phyloP scores from a whole-genome alignment of 805 yeast genomes.

The Priceomyces haplophilus region DNA sequence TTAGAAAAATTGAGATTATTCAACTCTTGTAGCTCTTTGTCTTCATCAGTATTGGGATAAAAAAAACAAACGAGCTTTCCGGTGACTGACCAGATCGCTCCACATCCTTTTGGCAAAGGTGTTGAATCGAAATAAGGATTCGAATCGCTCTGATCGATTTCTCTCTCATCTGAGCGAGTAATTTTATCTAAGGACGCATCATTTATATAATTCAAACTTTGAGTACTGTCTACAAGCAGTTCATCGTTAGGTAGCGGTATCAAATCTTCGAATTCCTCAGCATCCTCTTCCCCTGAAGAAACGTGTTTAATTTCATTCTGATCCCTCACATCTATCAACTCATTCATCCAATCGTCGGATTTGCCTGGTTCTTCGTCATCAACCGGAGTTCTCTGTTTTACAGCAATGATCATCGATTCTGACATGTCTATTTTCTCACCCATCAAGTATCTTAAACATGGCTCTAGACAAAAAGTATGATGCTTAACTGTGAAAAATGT shows the following conservation, averaged over 20 bases:
- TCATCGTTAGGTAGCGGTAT: slow-evolving; percentile 42
- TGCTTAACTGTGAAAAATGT: slow-evolving; percentile 50
- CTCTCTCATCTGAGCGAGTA: background rate
- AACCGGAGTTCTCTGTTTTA: slow-evolving; percentile 19
- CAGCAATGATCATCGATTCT: slow-evolving; percentile 29
- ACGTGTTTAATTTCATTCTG: slow-evolving; percentile 17
- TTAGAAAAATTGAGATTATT: slow-evolving; percentile 44
- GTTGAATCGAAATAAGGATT: slow-evolving; percentile 60
- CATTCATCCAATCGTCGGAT: slow-evolving; percentile 43
- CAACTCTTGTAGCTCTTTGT: slow-evolving; percentile 45
- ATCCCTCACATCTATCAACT: slow-evolving; percentile 32
- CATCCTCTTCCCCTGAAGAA: slow-evolving; percentile 29
- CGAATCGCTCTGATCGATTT: slow-evolving; percentile 7
- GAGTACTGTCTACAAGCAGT: slow-evolving; percentile 23
- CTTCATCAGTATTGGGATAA: slow-evolving; percentile 48
- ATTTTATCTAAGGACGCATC: background rate
- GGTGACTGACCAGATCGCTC: slow-evolving; percentile 79
- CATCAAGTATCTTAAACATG: slow-evolving; percentile 68
- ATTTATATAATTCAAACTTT: background rate
- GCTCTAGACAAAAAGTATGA: slow-evolving; percentile 73
- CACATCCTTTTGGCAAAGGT: slow-evolving; percentile 91
- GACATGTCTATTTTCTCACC: slow-evolving; percentile 67
- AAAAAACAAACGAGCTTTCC: slow-evolving; percentile 84
- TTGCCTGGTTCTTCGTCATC: slow-evolving; percentile 18
- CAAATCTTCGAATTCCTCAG: slow-evolving; percentile 31